A percentile compares a stretch with the other conserved stretches of the same genome.
phyloP scores from a whole-genome alignment of 2,329 filamentous ascomycete species.

The Penicillium olsonii region DNA sequence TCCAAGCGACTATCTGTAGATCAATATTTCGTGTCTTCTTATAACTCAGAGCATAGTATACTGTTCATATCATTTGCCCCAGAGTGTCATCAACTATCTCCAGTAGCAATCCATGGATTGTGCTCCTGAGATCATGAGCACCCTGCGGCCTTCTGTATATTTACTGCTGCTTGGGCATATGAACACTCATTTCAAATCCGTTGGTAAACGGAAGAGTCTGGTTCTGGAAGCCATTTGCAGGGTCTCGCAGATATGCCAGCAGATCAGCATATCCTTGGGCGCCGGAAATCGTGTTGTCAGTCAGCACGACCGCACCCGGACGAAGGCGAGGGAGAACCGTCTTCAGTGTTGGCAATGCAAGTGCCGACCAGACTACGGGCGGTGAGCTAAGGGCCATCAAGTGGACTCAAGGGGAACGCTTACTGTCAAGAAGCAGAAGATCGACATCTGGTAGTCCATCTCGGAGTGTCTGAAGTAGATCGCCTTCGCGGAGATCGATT shows the following conservation, averaged over 20 bases:
- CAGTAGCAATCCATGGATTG: too few species aligned
- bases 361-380: constrained; percentile 41
- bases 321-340: constrained; percentile 36
- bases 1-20: too few species aligned
- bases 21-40: too few species aligned
- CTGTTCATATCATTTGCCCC: too few species aligned
- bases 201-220: constrained; percentile 52
- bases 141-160: too few species aligned
- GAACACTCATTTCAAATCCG: constrained; percentile 51
- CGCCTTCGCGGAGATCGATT: constrained; percentile 45
- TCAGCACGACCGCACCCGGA: constrained; percentile 39
- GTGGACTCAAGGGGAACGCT: constrained; percentile 2
- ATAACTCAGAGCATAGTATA: too few species aligned
- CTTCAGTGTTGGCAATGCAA: constrained; percentile 43
- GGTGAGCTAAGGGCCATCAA: background rate
- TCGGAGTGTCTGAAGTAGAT: constrained; percentile 44
- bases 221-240: constrained; percentile 52
- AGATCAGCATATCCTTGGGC: constrained; percentile 47
- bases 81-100: too few species aligned
- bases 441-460: constrained; percentile 33
- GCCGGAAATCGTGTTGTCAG: constrained; percentile 39
- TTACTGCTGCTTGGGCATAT: constrained; percentile 11
- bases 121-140: too few species aligned
- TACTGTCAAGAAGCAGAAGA: constrained; percentile 38
- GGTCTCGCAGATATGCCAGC: constrained; percentile 47